A percentile compares a stretch with the other conserved stretches of the same genome.
phyloP scores from a whole-genome alignment of 2,329 filamentous ascomycete genomes.

The Sporothrix pseudoabietina region DNA sequence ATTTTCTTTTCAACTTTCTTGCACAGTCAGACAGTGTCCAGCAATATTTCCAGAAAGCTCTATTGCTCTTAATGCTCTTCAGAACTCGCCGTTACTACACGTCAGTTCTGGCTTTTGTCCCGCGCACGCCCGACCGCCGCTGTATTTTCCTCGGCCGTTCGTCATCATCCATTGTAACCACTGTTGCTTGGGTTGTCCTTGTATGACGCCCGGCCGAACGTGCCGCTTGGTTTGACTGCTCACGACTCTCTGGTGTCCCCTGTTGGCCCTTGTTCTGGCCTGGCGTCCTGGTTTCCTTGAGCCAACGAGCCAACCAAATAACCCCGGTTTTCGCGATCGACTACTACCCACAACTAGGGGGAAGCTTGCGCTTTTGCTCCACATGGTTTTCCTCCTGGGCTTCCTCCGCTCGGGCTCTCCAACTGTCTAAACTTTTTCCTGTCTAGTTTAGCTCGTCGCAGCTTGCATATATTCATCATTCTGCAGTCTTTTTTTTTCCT shows the following conservation, averaged over 20 bases:
- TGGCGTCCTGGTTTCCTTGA: background rate
- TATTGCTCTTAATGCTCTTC: background rate
- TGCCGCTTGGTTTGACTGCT: background rate
- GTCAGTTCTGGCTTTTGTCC: background rate
- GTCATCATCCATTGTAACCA: background rate
- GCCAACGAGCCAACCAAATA: background rate
- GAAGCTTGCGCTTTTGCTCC: conserved; percentile 19
- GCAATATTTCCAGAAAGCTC: background rate
- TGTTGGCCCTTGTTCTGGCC: background rate
- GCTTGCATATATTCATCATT: conserved; percentile 13
- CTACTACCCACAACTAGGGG: background rate
- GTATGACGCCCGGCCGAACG: background rate
- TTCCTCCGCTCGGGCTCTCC: conserved; percentile 19
- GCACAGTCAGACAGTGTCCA: background rate
- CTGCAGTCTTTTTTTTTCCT: background rate
- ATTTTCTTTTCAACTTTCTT: background rate
- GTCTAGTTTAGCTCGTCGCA: conserved; percentile 19
- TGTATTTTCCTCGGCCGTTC: background rate
- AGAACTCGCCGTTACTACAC: background rate
- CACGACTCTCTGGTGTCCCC: background rate
- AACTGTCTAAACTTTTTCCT: conserved; percentile 21
- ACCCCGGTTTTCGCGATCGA: conserved; percentile 29
- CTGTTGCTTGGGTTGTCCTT: background rate
- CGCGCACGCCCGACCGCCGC: background rate
- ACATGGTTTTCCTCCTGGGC: conserved; percentile 18